Conservation (phyloP, 2,329 filamentous ascomycete species). For the Akanthomyces dipterigenus region DNA sequence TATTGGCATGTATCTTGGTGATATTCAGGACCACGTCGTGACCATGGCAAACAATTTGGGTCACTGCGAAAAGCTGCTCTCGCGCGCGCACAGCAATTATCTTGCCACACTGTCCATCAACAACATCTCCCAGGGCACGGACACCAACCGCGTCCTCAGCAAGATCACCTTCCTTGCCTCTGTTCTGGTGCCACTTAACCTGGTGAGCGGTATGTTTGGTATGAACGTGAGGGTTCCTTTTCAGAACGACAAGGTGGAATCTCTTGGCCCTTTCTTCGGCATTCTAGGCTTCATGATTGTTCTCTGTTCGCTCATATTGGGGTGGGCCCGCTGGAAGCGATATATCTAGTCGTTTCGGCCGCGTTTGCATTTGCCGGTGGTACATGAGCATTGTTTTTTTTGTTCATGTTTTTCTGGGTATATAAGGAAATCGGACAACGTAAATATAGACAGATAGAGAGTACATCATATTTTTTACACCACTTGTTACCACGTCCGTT, state of each 20-base stretch:
- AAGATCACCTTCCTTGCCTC: slow-evolving; percentile 94
- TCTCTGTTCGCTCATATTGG: slow-evolving; percentile 42
- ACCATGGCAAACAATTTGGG: slow-evolving; percentile 97
- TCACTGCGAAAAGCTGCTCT: slow-evolving; percentile 97
- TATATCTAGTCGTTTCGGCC: slow-evolving; percentile 35
- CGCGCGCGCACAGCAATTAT: slow-evolving; percentile 90
- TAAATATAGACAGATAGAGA: background rate
- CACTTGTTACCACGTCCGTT: background rate
- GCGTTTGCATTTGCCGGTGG: background rate
- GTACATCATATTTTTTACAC: background rate
- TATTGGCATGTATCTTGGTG: slow-evolving; percentile 90
- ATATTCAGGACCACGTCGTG: slow-evolving; percentile 98
- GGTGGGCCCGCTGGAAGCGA: slow-evolving; percentile 37
- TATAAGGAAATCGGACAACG: background rate
- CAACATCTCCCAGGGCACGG: slow-evolving; percentile 80
- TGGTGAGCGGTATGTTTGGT: slow-evolving; percentile 80
- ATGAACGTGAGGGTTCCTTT: slow-evolving; percentile 82
- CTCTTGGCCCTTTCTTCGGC: slow-evolving; percentile 49
- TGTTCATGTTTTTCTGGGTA: background rate
- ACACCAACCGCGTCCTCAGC: slow-evolving; percentile 81
- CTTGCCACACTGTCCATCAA: slow-evolving; percentile 90
- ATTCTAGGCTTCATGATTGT: slow-evolving; percentile 46
- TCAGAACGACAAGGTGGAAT: slow-evolving; percentile 35
- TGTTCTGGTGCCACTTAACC: slow-evolving; percentile 90
- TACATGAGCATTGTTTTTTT: background rate